A percentile compares a stretch with the other conserved stretches of the same genome.
Evolutionary conservation across 495 filamentous ascomycete genomes (phyloP).

Genomic region (Penicillium chermesinum): DNA sequence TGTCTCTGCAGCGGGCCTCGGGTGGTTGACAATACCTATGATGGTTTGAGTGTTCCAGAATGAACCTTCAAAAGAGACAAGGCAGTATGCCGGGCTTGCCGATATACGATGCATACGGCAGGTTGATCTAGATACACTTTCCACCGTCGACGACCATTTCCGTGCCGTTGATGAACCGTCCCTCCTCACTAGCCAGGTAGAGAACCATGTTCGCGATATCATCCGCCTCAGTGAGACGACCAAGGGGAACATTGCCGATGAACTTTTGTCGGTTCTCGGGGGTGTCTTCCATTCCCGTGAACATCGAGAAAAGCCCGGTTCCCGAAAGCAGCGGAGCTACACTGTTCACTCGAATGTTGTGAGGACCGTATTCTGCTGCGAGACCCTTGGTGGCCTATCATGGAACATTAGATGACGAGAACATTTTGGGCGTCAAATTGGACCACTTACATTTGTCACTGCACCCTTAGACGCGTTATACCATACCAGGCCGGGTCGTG

Average conservation of each 20-base stretch:
- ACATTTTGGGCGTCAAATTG: background rate
- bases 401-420: background rate
- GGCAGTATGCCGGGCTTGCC: no score
- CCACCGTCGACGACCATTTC: conserved; percentile 41
- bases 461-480: conserved; percentile 67
- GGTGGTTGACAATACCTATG: no score
- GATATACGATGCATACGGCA: no score
- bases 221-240: conserved; percentile 55
- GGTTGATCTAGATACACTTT: conserved; percentile 21
- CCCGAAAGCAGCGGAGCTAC: conserved; percentile 58
- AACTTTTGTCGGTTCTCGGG: conserved; percentile 65
- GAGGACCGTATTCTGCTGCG: conserved; percentile 61
- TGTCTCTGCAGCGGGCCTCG: no score
- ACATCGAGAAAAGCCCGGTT: conserved; percentile 60
- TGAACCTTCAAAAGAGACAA: no score
- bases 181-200: conserved; percentile 64
- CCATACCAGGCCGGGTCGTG: conserved; percentile 63
- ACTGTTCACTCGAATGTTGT: conserved; percentile 61
- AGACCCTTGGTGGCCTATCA: conserved; percentile 56
- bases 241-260: conserved; percentile 60
- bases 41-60: background rate
- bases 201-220: conserved; percentile 64
- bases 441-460: conserved; percentile 50
- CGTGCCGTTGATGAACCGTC: conserved; percentile 63
- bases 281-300: conserved; percentile 62